These are phyloP conservation scores for Fusarium ambrosium DNA, from an alignment of 2,329 filamentous ascomycete species.

Conservation along the genomic window DNA sequence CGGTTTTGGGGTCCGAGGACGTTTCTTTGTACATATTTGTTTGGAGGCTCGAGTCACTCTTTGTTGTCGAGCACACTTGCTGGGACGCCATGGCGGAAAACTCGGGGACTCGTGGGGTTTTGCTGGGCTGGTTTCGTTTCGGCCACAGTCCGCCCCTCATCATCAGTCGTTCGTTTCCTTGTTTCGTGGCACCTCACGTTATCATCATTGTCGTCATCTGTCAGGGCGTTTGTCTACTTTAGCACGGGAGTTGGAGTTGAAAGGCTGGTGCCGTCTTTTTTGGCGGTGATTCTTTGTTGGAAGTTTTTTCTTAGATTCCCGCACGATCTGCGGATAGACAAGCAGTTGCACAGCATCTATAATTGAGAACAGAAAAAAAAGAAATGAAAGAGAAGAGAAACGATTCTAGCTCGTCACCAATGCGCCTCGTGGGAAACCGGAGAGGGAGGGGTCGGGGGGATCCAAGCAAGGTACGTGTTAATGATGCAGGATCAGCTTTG, in stretches of 20 bases:
- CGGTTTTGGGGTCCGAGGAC: conserved; percentile 11
- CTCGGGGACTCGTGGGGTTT: conserved; percentile 16
- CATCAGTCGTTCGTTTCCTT: conserved; percentile 27
- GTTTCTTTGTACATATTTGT: conserved; percentile 46
- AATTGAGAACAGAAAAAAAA: conserved; percentile 22
- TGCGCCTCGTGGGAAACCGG: background rate
- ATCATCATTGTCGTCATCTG: conserved; percentile 38
- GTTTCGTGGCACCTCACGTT: conserved; percentile 26
- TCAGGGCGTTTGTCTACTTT: conserved; percentile 44
- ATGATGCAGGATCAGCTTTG: conserved; percentile 22
- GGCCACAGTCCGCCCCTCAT: conserved; percentile 21
- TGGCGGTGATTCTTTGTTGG: conserved; percentile 20
- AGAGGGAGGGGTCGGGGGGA: background rate
- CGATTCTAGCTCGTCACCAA: background rate
- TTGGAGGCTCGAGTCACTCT: conserved; percentile 12
- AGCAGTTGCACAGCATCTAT: conserved; percentile 31
- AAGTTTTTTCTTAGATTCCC: conserved; percentile 25
- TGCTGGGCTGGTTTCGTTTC: conserved; percentile 18
- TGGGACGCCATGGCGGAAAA: conserved; percentile 36
- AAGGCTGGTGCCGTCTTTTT: conserved; percentile 16
- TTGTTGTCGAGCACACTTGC: conserved; percentile 30
- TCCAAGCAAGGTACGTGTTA: conserved; percentile 8
- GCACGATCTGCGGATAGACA: conserved; percentile 30
- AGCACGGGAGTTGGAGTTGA: conserved; percentile 45
- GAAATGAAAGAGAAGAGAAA: conserved; percentile 3